Conservation (phyloP, 2,329 filamentous ascomycete species). For the Decorospora gaudefroyi region DNA sequence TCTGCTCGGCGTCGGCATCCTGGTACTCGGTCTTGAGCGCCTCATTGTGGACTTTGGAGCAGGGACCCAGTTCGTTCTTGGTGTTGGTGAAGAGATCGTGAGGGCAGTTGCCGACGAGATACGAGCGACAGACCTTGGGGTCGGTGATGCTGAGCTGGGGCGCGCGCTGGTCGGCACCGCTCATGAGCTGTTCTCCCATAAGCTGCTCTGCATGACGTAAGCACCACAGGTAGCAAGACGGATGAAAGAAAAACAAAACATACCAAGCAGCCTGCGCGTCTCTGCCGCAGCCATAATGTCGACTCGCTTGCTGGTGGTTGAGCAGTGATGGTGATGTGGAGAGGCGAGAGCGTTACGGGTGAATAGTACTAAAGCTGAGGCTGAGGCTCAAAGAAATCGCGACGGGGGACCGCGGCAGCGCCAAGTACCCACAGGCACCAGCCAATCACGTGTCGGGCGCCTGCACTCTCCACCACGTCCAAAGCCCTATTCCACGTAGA, state of each 20-base stretch:
- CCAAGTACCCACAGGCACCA: conserved; percentile 22
- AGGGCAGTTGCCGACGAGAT: conserved; percentile 89
- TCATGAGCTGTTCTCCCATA: conserved; percentile 75
- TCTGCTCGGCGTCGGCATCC: conserved; percentile 69
- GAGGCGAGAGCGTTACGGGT: conserved; percentile 2
- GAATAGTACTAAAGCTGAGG: no score
- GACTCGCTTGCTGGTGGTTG: conserved; percentile 3
- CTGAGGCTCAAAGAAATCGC: conserved; percentile 34
- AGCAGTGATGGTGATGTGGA: conserved; percentile 13
- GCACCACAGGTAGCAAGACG: background rate
- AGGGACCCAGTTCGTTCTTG: conserved; percentile 92
- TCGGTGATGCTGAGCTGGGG: conserved; percentile 87
- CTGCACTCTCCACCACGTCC: conserved; percentile 15
- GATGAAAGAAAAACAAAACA: conserved; percentile 21
- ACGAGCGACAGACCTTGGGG: conserved; percentile 91
- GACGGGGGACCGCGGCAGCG: conserved; percentile 22
- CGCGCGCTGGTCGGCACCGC: conserved; percentile 72
- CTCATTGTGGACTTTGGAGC: conserved; percentile 86
- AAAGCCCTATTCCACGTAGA: conserved; percentile 12
- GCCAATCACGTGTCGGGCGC: conserved; percentile 29
- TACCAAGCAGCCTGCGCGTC: conserved; percentile 92
- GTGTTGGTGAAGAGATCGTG: conserved; percentile 99
- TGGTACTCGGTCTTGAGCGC: conserved; percentile 89
- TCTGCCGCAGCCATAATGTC: conserved; percentile 91
- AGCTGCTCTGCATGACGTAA: conserved; percentile 72